Conservation (phyloP, 1,284 basidiomycete genomes). For the Sphaerobolus stellatus region DNA sequence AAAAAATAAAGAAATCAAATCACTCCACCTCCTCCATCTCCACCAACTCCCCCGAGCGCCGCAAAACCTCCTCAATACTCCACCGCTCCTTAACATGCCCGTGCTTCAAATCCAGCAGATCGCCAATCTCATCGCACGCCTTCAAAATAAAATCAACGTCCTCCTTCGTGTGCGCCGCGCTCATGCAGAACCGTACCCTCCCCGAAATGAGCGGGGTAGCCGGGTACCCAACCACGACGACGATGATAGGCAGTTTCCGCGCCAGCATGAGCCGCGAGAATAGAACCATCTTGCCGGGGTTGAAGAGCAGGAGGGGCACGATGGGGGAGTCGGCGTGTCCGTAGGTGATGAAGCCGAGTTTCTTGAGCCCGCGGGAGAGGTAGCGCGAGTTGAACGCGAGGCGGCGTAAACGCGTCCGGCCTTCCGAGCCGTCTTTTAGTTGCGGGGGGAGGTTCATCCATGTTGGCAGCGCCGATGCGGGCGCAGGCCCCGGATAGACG, state of each 20-base stretch:
- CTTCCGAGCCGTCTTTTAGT: slow-evolving; percentile 81
- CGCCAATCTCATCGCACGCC: slow-evolving; percentile 93
- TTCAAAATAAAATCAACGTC: slow-evolving; percentile 87
- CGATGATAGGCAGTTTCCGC: slow-evolving; percentile 77
- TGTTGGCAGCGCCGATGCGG: slow-evolving; percentile 56
- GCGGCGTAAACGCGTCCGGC: slow-evolving; percentile 76
- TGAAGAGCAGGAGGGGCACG: slow-evolving; percentile 90
- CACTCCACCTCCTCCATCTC: no score
- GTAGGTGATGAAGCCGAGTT: slow-evolving; percentile 97
- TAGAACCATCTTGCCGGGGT: slow-evolving; percentile 89
- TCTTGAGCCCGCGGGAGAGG: slow-evolving; percentile 82
- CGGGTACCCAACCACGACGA: slow-evolving; percentile 90
- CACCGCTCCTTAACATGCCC: slow-evolving; percentile 70
- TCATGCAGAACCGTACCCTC: slow-evolving; percentile 93
- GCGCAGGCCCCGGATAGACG: slow-evolving; percentile 64
- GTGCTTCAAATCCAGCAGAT: slow-evolving; percentile 83
- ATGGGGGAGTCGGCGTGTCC: slow-evolving; percentile 92
- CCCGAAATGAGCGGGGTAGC: slow-evolving; percentile 90
- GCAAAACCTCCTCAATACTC: slow-evolving; percentile 78
- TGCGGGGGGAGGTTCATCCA: slow-evolving; percentile 73
- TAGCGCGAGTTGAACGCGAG: slow-evolving; percentile 96
- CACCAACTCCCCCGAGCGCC: slow-evolving; percentile 78
- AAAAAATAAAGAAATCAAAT: no score
- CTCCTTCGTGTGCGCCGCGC: slow-evolving; percentile 94
- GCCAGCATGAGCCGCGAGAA: slow-evolving; percentile 90